Evolutionary conservation across 2,329 filamentous ascomycete genomes (phyloP).

Genomic region (Camillea tinctor): DNA sequence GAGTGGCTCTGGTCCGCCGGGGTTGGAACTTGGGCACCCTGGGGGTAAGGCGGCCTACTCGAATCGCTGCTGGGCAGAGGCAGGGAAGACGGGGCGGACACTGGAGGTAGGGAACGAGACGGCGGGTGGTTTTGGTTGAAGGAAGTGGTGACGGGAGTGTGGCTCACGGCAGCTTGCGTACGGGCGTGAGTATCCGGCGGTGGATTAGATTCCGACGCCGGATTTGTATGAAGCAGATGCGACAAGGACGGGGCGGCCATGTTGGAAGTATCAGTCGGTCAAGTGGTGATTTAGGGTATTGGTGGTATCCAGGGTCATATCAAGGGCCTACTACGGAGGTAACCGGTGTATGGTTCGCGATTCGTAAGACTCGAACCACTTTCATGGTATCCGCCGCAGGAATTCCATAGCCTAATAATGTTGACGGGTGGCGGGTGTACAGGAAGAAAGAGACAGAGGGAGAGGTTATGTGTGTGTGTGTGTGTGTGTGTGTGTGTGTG

Average conservation of each 20-base stretch:
- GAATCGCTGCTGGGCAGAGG: not conserved
- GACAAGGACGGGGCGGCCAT: slow-evolving; percentile 20
- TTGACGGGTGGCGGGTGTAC: no score
- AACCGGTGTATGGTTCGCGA: not conserved
- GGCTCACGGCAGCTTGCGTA: not conserved
- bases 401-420: not conserved
- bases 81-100: slow-evolving; percentile 4
- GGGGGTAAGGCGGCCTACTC: not conserved
- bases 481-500: no score
- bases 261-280: not conserved
- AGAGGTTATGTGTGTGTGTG: no score
- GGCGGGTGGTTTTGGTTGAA: slow-evolving; percentile 2
- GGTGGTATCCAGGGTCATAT: not conserved
- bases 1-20: slow-evolving; percentile 19
- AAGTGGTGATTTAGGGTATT: not conserved
- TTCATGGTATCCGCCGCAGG: not conserved
- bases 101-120: not conserved
- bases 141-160: not conserved
- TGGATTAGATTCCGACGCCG: slow-evolving; percentile 3
- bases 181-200: not conserved
- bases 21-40: slow-evolving; percentile 4
- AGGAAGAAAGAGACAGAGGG: no score
- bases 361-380: not conserved
- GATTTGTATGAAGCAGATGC: slow-evolving; percentile 17
- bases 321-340: not conserved